Base-by-base conservation (phyloP, 805 yeast species). In the Limtongia smithiae region DNA sequence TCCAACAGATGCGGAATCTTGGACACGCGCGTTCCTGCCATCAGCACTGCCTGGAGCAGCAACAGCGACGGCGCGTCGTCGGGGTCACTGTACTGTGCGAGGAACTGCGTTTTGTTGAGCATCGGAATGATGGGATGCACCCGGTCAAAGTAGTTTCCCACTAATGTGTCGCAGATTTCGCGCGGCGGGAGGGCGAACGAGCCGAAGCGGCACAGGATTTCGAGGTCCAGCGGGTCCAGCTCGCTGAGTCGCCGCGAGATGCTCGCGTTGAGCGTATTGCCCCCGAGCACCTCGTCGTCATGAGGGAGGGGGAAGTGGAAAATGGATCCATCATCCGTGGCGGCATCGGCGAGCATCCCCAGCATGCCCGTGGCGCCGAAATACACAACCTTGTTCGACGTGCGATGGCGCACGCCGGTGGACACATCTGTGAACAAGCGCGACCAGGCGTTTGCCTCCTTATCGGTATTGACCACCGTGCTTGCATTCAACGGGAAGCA, bases 111-210 rank as follows among this genome's bases (percentile, higher is more conserved):
- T 45, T 82, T 71, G 66, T 83, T 79, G 39, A 85, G 65, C 17
- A 85, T 75, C 2, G 95, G 95, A 65, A 80, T 73, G 33, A 77
- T 64, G 1, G 88, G 87, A 58, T 84, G 86, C 17, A 82, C 74
- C 54, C 74, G 73, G 39, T 73, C 77, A 57, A 85, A 85, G 65
- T 76, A 85, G 37, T 74, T 64, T 38, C 79, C 72, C 27, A 85
- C 74, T 49, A 82, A 70, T 55, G 78, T 83, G 56, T 76, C 76
- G 46, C 81, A 76, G 12, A 82, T 68, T 6, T 75, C 78, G 36
- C 71, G 66, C 3, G 77, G 72, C 1, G 95, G 94, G 15, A 85
- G 65, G 41, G 77, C 67, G 60, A 85, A 85, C 4, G 90, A 87
- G 4, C 54, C 54, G 4, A 32, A 22, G 11, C 45, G 50, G 21